A percentile compares a stretch with the other conserved stretches of the same genome.
Conservation (phyloP, 2,329 filamentous ascomycete species). For the Biscogniauxia sp. region DNA sequence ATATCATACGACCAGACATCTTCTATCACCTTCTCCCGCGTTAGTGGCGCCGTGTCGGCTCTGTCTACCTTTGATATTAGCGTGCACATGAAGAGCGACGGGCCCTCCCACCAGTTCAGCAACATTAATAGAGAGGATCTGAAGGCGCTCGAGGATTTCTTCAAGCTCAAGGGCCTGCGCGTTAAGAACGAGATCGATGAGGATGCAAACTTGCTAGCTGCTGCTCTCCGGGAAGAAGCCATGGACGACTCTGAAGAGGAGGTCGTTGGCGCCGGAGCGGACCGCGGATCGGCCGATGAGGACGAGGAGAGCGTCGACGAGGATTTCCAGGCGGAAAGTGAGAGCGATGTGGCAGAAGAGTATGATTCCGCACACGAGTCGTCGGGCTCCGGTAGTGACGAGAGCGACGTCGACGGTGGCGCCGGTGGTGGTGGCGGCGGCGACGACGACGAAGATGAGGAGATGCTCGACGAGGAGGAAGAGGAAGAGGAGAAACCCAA, state of each 20-base stretch:
- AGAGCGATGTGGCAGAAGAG: slow-evolving; percentile 95
- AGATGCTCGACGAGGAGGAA: slow-evolving; percentile 33
- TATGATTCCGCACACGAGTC: slow-evolving; percentile 91
- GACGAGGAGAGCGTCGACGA: slow-evolving; percentile 95
- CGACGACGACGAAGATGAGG: slow-evolving; percentile 45
- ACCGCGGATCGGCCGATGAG: slow-evolving; percentile 90
- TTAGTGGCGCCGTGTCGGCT: slow-evolving; percentile 89
- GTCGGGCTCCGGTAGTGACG: slow-evolving; percentile 67
- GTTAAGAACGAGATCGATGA: slow-evolving; percentile 99
- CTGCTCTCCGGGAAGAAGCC: slow-evolving; percentile 78
- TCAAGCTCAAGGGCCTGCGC: slow-evolving; percentile 90
- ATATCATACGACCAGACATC: slow-evolving; percentile 92
- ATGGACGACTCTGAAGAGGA: slow-evolving; percentile 84
- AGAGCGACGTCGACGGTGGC: slow-evolving; percentile 56
- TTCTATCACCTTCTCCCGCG: slow-evolving; percentile 91
- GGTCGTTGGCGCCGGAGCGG: slow-evolving; percentile 65
- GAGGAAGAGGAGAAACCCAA: slow-evolving; percentile 38
- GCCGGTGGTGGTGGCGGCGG: slow-evolving; percentile 41
- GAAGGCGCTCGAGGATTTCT: slow-evolving; percentile 93
- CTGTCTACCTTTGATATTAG: slow-evolving; percentile 97
- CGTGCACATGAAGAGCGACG: slow-evolving; percentile 82
- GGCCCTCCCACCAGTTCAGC: slow-evolving; percentile 90
- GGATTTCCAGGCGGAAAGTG: slow-evolving; percentile 88
- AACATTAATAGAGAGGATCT: slow-evolving; percentile 99
- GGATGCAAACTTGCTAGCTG: slow-evolving; percentile 77